Conservation (phyloP, 2,329 filamentous ascomycete species). For the Septoria linicola region DNA sequence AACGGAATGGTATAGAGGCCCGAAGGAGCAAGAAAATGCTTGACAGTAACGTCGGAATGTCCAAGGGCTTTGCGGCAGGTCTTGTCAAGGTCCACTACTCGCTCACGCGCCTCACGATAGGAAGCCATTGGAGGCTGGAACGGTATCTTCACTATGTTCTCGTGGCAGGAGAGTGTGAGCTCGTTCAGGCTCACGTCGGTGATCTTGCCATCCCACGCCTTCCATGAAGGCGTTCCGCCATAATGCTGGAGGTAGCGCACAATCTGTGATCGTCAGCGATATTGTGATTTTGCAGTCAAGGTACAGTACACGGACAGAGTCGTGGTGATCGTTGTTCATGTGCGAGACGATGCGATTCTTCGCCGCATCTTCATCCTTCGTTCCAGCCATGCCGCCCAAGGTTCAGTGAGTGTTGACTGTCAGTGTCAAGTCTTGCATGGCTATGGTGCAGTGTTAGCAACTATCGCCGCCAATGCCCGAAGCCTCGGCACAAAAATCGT, state of each 20-base stretch:
- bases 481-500: no score
- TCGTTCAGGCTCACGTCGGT: conserved; percentile 63
- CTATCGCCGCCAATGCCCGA: no score
- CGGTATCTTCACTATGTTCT: conserved; percentile 55
- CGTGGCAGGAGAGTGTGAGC: conserved; percentile 60
- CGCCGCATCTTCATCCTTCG: conserved; percentile 36
- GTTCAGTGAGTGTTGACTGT: neutral
- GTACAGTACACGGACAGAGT: conserved; percentile 51
- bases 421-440: no score
- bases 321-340: conserved; percentile 81
- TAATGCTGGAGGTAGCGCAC: conserved; percentile 75
- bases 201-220: conserved; percentile 60
- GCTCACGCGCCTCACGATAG: conserved; percentile 65
- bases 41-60: conserved; percentile 57
- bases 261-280: conserved; percentile 45
- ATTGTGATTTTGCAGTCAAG: neutral
- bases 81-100: conserved; percentile 71
- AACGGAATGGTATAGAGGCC: conserved; percentile 58
- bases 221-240: conserved; percentile 55
- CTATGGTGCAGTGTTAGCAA: neutral
- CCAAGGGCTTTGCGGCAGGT: conserved; percentile 60
- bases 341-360: conserved; percentile 70
- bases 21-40: conserved; percentile 52
- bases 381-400: conserved; percentile 10
- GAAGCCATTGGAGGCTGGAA: conserved; percentile 69